Evolutionary conservation across 306 rosid species (phyloP).

Genomic region (Cicer yamashitae): DNA sequence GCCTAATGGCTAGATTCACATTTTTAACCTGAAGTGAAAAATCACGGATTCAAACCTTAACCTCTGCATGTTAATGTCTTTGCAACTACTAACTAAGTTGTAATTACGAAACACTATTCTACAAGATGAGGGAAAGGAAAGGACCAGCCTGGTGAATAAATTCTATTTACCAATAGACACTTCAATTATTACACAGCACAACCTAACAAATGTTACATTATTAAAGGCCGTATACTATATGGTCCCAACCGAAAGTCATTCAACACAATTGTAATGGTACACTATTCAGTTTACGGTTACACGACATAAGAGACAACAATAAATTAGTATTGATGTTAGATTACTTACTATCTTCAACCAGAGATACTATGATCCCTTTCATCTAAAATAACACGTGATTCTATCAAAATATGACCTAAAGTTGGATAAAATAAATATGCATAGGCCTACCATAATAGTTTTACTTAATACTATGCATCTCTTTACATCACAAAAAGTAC

Average conservation of each 20-base stretch:
- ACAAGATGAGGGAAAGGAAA: too few species aligned
- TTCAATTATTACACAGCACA: background rate
- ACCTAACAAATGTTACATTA: conserved; percentile 1
- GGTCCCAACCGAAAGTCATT: conserved; percentile 34
- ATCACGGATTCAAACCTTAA: too few species aligned
- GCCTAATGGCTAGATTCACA: too few species aligned
- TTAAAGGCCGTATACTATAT: background rate
- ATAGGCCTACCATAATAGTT: background rate
- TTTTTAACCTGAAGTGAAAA: too few species aligned
- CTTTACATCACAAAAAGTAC: conserved; percentile 10
- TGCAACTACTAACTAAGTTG: too few species aligned
- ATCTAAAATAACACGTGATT: background rate
- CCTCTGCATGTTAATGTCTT: too few species aligned
- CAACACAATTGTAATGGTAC: conserved; percentile 1
- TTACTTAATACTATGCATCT: conserved; percentile 25
- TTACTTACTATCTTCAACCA: conserved; percentile 16
- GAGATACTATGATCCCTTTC: background rate
- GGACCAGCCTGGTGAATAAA: too few species aligned
- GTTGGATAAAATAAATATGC: conserved; percentile 22
- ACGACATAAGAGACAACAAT: background rate
- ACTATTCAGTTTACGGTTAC: conserved; percentile 31
- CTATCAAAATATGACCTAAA: conserved; percentile 5
- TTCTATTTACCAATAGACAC: background rate
- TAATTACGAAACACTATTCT: too few species aligned
- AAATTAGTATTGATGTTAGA: conserved; percentile 4